Evolutionary conservation across 257 asterid species (phyloP), one percentile per base, ranked within the genome.

Genomic region (Ocimum tenuiflorum): DNA sequence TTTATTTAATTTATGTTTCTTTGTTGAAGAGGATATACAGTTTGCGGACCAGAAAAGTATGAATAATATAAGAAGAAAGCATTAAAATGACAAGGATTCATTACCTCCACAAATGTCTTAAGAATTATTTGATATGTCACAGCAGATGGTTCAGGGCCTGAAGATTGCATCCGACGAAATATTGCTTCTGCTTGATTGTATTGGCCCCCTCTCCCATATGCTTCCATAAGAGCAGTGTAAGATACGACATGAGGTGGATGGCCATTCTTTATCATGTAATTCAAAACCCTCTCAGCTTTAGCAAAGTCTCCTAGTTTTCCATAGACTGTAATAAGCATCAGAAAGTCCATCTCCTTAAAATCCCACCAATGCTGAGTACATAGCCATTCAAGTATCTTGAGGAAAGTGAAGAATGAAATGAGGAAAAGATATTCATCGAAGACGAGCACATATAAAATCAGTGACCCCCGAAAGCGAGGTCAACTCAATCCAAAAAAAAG

Each of bases 71-170:
- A 12, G 3, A 38, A 24, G 7, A 56, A 46, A 41, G 11, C 63
- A 48, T 51, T 11, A n/a, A 43, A 60, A 60, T 3, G 33, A 46
- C 42, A 22, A 43, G 54, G 50, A 59, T 49, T 22, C 9, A 60
- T 73, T 74, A 94, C 99, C 96, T 88, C 85, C 24, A 94, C 95
- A 73, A 89, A 88, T 60, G 70, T 82, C 79, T 87, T 94, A 29
- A 94, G 88, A 77, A 90, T 85, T 61, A 94, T 88, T 75, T 94
- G 99, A 80, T 94, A 90, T 6, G 99, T 94, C 57, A 90, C 66
- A 52, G 99, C 97, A 66, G 99, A 94, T 71, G 99, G 99, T 70
- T 94, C 96, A 14, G 99, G 99, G 51, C 97, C 96, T 23, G 91
- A 80, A 51, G 86, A 77, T 77, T 85, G 99, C 97, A 94, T 94